Evolutionary conservation across 495 filamentous ascomycete genomes (phyloP), one percentile per base, ranked within the genome.

Genomic region (Hypoxylon lienhwacheense): DNA sequence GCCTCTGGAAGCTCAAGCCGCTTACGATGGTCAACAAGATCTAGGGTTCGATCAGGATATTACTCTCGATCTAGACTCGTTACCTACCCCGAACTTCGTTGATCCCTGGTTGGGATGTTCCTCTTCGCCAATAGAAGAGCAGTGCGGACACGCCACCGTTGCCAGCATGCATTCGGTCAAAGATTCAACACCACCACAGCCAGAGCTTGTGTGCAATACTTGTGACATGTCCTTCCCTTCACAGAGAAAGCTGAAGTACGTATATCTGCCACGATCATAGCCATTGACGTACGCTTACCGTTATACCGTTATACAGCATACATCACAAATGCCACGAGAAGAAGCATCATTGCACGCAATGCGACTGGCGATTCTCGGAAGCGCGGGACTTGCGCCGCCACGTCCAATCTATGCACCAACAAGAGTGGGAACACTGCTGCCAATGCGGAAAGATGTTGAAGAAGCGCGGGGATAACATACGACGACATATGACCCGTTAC

Each of bases 321-420:
- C 40, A 46, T 17, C 39, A 39, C 14, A 28, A 12, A 6, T 42
- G 24, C 14, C 50, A 46, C 19, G 24, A 54, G 25, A 54, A 42
- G 21, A 47, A 26, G 5, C 42, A 55, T 15, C 15, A 7, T 1
- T 55, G 52, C 15, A 20, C 17, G 16, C 32, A 45, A 25, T 50
- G 53, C 22, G 46, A 45, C 3, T 11, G 25, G 17, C 16, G 19
- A 14, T 58, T 58, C 21, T 33, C 54, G 11, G 47, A 34, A 29
- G 20, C 36, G 8, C 40, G 34, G 34, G 54, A 58, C n/a, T 41
- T 58, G 19, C 32, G 33, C 25, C 54, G 54, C 8, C 54, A 58
- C 21, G 40, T 41, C n/a, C n/a, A 51, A n/a, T 33, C 46, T 8
- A 26, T 20, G 6, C 54, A 57, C 31, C 40, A 57, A 41, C 33